Evolutionary conservation across 495 filamentous ascomycete species (phyloP), one percentile per base, ranked within the genome.

Genomic region (Penicillium argentinense): DNA sequence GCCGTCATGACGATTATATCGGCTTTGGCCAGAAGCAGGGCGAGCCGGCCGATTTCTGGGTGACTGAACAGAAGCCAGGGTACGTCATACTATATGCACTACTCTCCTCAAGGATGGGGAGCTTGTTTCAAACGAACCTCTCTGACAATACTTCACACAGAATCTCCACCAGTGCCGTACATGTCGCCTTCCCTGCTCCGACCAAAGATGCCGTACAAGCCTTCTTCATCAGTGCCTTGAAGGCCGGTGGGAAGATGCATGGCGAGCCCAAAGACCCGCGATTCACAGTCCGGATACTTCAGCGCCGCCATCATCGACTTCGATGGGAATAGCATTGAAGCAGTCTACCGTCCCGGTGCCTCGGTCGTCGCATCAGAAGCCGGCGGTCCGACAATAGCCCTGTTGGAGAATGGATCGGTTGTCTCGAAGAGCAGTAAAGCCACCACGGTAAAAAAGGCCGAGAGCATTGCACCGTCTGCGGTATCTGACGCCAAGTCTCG

Each of bases 261-360:
- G 74, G 74, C 17, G 72, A 79, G 40, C 82, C 82, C 14, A 76
- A n/a, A 74, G 43, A 59, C 57, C 19, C 77, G 80, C 18, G 75
- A 79, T 51, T 59, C 70, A 9, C 71, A 76, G 9, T 68, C 66
- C 12, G 73, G 68, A 12, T 77, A 78, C 62, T 84, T 79, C 69
- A 83, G 78, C 47, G 81, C 82, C 9, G 78, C 78, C 3, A 64
- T 86, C 16, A 63, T 81, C 27, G 81, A 85, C 63, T 71, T 80
- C 38, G 80, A 83, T 57, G 76, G 76, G 9, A 81, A 82, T 57
- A 79, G 74, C 60, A 76, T 83, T 53, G 80, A 80, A 59, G 79
- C 76, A n/a, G 77, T 83, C 21, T 80, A 73, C 53, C 71, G 75
- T 14, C 61, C 71, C 5, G 56, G 61, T 39, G 24, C 23, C 14